Base-by-base conservation (phyloP, 78 protist species). In the Acrasis kona region DNA sequence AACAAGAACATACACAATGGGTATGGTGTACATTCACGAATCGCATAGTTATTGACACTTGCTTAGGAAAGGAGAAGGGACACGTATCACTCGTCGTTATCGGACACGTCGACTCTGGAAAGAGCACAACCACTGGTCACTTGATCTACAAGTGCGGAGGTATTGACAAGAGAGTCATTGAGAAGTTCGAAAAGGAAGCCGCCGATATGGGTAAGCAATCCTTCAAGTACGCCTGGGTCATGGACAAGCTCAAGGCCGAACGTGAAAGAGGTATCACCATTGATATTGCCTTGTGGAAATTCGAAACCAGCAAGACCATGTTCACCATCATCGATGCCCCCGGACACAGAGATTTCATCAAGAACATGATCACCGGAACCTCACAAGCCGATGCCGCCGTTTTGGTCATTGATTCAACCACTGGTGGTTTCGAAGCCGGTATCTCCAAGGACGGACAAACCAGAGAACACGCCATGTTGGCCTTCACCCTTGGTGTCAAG, bases 71-170 rank as follows among this genome's bases (percentile, higher is more conserved):
- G 19, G 19, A 12, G 12, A 12, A 67, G 19, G 71, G 12, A 28
- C 71, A 67, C 31, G 19, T 67, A 12, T 67, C 71, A 12, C 19
- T 72, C 32, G 76, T 72, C 10, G 93, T 93, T 31, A 87, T 92
- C 72, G 97, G 97, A 37, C 97, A 94, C 83, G 97, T 94, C 58
- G 97, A 94, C 67, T 76, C 95, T 41, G 97, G 97, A 66, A 87
- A 89, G 87, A 92, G 97, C 61, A 94, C 97, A 29, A 90, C 97
- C 74, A 94, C 98, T 12, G 97, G 97, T 37, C 98, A 91, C 72
- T 83, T 94, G 74, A 92, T 94, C 92, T 94, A 89, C 95, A 87
- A 92, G 81, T 88, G 93, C 87, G 98, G 98, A 42, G 98, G 98
- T 61, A 93, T 94, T 68, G 94, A 89, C 85, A 76, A 92, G 80